These are phyloP conservation scores for Aphanomyces euteiches DNA, from an alignment of 352 stramenopile species.

Conservation along the genomic window DNA sequence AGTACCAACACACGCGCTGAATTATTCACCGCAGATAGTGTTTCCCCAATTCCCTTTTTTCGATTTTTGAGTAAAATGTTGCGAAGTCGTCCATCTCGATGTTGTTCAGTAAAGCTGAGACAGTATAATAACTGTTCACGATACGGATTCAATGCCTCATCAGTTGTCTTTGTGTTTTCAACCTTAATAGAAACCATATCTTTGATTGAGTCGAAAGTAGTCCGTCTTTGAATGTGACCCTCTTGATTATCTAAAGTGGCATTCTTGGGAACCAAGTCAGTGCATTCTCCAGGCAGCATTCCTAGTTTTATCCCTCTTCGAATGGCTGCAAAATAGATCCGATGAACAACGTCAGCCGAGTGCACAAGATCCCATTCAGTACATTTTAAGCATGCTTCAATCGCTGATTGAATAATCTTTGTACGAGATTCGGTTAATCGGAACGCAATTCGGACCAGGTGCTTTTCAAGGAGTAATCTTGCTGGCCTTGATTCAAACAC, in stretches of 20 bases:
- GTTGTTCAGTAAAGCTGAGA: conserved; percentile 27
- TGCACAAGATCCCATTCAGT: conserved; percentile 13
- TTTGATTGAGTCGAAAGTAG: too few relatives aligned
- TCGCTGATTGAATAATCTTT: background rate
- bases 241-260: too few relatives aligned
- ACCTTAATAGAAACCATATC: too few relatives aligned
- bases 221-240: too few relatives aligned
- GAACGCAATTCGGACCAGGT: conserved; percentile 20
- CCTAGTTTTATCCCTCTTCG: conserved; percentile 23
- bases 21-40: conserved; percentile 21
- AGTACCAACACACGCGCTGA: conserved; percentile 13
- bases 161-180: background rate
- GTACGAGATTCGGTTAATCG: background rate
- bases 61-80: conserved; percentile 25
- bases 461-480: conserved; percentile 2
- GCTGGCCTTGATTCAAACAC: background rate
- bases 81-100: conserved; percentile 19
- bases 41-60: conserved; percentile 29
- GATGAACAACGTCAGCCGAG: conserved; percentile 15
- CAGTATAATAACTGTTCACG: conserved; percentile 18
- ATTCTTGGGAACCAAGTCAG: conserved; percentile 14
- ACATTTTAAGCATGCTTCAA: conserved; percentile 13
- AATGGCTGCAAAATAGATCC: conserved; percentile 24
- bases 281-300: conserved; percentile 25
- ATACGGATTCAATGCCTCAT: conserved; percentile 7